Conservation (phyloP, 2,329 filamentous ascomycete species). For the Rhinocladiella similis region DNA sequence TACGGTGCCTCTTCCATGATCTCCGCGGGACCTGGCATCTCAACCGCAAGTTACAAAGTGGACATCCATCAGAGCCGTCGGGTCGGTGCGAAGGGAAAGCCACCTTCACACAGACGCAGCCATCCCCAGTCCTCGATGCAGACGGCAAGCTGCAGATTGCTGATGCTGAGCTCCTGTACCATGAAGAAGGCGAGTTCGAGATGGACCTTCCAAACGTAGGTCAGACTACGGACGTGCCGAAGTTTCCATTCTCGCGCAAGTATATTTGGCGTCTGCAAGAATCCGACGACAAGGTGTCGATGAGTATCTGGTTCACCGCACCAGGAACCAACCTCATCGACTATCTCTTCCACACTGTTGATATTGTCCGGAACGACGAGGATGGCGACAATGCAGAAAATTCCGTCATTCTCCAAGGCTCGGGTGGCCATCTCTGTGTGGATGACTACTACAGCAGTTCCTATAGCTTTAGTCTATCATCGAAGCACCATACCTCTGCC, state of each 20-base stretch:
- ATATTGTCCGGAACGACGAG: slow-evolving; percentile 14
- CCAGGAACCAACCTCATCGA: slow-evolving; percentile 38
- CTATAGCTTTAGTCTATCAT: slow-evolving; percentile 42
- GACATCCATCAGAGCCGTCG: slow-evolving; percentile 42
- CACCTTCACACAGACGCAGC: slow-evolving; percentile 35
- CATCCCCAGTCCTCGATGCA: slow-evolving; percentile 24
- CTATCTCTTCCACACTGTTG: slow-evolving; percentile 48
- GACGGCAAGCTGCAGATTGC: slow-evolving; percentile 31
- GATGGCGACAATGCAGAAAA: slow-evolving; percentile 19
- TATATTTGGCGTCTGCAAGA: slow-evolving; percentile 45
- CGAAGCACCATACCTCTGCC: slow-evolving; percentile 30
- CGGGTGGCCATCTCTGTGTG: slow-evolving; percentile 46
- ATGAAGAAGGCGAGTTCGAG: slow-evolving; percentile 41
- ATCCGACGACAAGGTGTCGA: slow-evolving; percentile 5
- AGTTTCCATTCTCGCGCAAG: slow-evolving; percentile 36
- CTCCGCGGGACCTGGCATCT: slow-evolving; percentile 37
- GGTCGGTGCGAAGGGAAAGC: slow-evolving; percentile 43
- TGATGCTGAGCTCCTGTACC: slow-evolving; percentile 38
- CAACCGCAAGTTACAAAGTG: slow-evolving; percentile 41
- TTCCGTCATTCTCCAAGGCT: slow-evolving; percentile 36
- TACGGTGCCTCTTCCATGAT: slow-evolving; percentile 20
- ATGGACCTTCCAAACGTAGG: slow-evolving; percentile 34
- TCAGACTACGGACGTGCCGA: slow-evolving; percentile 33
- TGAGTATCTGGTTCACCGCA: slow-evolving; percentile 50
- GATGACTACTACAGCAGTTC: slow-evolving; percentile 49